Conservation (phyloP, 805 yeast species). For the Saccharomycopsis capsularis region DNA sequence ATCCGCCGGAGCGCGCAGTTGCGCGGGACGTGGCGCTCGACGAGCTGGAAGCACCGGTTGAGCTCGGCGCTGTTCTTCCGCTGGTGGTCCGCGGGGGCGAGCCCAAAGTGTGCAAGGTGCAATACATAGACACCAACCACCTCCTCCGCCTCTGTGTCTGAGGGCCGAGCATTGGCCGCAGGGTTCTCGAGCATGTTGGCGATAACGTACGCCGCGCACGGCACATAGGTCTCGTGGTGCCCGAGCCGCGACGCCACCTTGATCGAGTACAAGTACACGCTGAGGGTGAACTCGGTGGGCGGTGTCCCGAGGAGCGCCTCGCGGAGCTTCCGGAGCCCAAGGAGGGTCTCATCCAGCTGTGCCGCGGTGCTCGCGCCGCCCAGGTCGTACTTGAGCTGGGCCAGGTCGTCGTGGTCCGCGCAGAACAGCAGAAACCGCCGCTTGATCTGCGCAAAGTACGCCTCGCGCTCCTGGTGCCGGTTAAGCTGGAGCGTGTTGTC, state of each 20-base stretch:
- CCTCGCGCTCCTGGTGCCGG: conserved; percentile 15
- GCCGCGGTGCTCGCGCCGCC: not conserved
- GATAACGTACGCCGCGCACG: conserved; percentile 37
- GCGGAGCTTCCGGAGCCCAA: conserved; percentile 44
- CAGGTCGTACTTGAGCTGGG: not conserved
- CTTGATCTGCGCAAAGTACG: conserved; percentile 12
- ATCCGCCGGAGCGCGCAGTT: conserved; percentile 4
- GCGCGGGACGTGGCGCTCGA: conserved; percentile 5
- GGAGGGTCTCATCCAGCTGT: conserved; percentile 29
- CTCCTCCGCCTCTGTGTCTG: conserved; percentile 33
- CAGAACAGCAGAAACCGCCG: conserved; percentile 12
- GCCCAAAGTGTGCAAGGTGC: conserved; percentile 32
- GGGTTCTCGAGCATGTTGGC: conserved; percentile 25
- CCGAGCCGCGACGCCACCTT: conserved; percentile 41
- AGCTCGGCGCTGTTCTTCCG: not conserved
- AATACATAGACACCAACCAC: conserved; percentile 36
- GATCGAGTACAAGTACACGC: conserved; percentile 45
- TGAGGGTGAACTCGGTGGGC: conserved; percentile 37
- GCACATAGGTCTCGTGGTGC: conserved; percentile 52
- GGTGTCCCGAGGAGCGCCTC: conserved; percentile 42
- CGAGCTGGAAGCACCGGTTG: conserved; percentile 5
- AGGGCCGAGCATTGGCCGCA: not conserved
- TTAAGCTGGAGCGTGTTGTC: conserved; percentile 14
- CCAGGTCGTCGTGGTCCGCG: conserved; percentile 1
- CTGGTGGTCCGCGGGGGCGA: conserved; percentile 16